A percentile compares a stretch with the other conserved stretches of the same genome.
Evolutionary conservation across 1,284 basidiomycete genomes (phyloP).

Genomic region (Rhodotorula sp.): DNA sequence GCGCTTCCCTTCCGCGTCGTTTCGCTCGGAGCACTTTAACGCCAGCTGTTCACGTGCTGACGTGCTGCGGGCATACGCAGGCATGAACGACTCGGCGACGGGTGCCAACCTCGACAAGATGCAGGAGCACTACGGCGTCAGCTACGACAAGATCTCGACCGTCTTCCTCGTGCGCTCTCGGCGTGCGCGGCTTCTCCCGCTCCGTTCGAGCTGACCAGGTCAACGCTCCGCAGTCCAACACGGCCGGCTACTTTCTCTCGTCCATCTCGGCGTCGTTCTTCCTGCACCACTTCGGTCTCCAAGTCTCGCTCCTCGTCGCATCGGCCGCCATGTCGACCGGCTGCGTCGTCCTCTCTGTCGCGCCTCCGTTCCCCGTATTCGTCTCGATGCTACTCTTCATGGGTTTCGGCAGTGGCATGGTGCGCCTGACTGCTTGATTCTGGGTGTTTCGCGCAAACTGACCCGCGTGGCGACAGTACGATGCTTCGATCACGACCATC

Average conservation of each 20-base stretch:
- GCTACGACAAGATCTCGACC: constrained; percentile 33
- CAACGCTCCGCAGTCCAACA: neutral
- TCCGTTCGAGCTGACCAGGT: neutral
- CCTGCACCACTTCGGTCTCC: constrained; percentile 35
- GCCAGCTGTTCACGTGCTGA: neutral
- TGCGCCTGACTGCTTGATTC: neutral
- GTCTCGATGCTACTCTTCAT: constrained; percentile 28
- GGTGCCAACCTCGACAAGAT: constrained; percentile 38
- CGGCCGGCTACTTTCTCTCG: constrained; percentile 33
- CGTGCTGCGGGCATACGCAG: too few relatives aligned
- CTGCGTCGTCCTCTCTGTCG: constrained; percentile 22
- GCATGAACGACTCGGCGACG: constrained; percentile 33
- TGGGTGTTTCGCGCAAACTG: neutral
- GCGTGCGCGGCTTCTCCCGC: neutral
- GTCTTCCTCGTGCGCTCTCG: constrained; percentile 28
- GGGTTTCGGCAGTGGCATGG: constrained; percentile 34
- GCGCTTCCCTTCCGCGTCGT: neutral
- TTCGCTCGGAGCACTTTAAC: too few relatives aligned
- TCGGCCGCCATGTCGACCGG: constrained; percentile 14
- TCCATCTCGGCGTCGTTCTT: constrained; percentile 31
- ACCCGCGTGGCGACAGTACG: constrained; percentile 14
- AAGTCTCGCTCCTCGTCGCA: constrained; percentile 19
- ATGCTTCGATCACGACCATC: constrained; percentile 29
- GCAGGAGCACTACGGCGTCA: constrained; percentile 35
- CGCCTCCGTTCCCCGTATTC: constrained; percentile 35